Evolutionary conservation across 2,329 filamentous ascomycete species (phyloP), one percentile per base, ranked within the genome.

Genomic region (Neocucurbitaria cava): DNA sequence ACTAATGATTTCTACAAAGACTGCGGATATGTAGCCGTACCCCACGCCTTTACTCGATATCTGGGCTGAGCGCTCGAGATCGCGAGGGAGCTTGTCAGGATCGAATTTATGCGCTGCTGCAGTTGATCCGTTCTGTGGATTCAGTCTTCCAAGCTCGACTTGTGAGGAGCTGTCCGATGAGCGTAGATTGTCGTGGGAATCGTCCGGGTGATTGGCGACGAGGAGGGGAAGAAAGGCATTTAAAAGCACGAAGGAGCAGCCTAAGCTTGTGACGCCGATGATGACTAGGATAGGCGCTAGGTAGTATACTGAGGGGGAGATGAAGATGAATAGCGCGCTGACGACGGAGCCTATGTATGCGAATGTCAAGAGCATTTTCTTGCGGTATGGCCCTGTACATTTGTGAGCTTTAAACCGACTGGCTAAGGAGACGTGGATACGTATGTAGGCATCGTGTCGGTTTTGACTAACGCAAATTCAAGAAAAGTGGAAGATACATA

Each of bases 161-260:
- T 63, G 63, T 5, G 59, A 56, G 6, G 62, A 52, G 5, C 52
- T 54, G 24, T 62, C 55, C 6, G 53, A 52, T n/a, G 59, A 49
- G 15, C 47, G 21, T 0, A 48, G 17, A 38, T 63, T 65, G 3
- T 44, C 26, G 1, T 48, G 35, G 1, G 65, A 46, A 8, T 51
- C 56, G n/a, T 70, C 54, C 3, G 90, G 89, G 71, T 96, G 90
- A 64, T 96, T 88, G 38, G 92, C 85, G 43, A 96, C 92, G 11
- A 97, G 82, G 2, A 97, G 81, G 0, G 94, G 94, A 20, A 98
- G 79, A 65, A 96, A 97, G 0, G 92, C 95, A 77, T 98, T 98
- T 21, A 97, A 81, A n/a, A 98, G 81, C 2, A 96, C 93, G 73
- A 96, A 97, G 0, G 92, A 96, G n/a, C 91, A 92, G 17, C 94